Percentiles rank a stretch among this genome's conserved stretches.
Conservation (phyloP, 1,284 basidiomycete species). For the Agaricales sp. region DNA sequence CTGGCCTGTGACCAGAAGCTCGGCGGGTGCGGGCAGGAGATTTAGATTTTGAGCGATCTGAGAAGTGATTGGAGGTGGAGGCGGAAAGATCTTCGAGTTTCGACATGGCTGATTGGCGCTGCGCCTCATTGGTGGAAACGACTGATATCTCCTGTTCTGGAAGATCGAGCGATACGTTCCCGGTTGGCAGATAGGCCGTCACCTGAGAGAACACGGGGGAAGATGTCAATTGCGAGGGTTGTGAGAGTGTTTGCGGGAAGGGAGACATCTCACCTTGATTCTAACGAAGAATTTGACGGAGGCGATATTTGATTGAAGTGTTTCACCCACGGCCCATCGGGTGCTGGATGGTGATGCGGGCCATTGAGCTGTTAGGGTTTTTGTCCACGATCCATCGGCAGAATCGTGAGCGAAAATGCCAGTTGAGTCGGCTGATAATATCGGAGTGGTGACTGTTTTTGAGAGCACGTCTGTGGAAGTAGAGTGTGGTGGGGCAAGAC, state of each 20-base stretch:
- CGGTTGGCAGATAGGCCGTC: constrained; percentile 16
- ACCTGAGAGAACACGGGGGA: constrained; percentile 9
- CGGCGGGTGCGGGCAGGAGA: constrained; percentile 37
- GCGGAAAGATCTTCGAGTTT: constrained; percentile 39
- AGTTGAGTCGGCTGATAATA: constrained; percentile 48
- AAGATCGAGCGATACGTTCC: constrained; percentile 54
- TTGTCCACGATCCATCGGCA: constrained; percentile 43
- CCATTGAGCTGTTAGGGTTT: constrained; percentile 62
- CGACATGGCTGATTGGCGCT: constrained; percentile 53
- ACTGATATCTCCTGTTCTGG: constrained; percentile 55
- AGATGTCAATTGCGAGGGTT: constrained; percentile 4
- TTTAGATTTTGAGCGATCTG: constrained; percentile 46
- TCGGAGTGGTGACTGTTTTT: constrained; percentile 13
- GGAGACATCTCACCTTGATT: constrained; percentile 40
- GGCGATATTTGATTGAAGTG: constrained; percentile 54
- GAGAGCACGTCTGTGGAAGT: constrained; percentile 22
- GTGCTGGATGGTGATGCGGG: constrained; percentile 54
- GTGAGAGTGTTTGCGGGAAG: background rate
- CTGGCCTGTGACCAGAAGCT: constrained; percentile 23
- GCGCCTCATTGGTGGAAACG: constrained; percentile 57
- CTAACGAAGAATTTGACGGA: constrained; percentile 61
- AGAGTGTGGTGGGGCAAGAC: constrained; percentile 23
- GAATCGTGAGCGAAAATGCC: constrained; percentile 42
- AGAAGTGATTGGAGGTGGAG: constrained; percentile 19
- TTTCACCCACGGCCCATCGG: constrained; percentile 71